Evolutionary conservation across 768 basidiomycete species (phyloP), one percentile per base, ranked within the genome.

Genomic region (Clavaria fumosa): DNA sequence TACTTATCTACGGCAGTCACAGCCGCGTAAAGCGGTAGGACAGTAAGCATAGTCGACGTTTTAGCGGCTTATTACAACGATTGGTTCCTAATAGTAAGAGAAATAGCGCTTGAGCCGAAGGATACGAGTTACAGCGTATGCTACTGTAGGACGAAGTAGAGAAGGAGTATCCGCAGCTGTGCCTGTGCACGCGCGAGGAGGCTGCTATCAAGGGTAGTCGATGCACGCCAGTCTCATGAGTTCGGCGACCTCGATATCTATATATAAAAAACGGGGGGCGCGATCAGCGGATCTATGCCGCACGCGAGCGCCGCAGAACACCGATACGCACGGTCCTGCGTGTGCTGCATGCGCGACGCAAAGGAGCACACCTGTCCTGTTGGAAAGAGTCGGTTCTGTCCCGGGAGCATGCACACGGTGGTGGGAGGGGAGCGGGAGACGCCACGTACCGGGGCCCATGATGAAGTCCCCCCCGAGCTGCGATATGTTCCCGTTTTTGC

Each of bases 391-490:
- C 19, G 5, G 21, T 30, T 27, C 24, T 32, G 2, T 11, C 20
- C n/a, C 5, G 18, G 22, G 3, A 4, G 2, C 4, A 22, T 4
- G 21, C 15, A 7, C 15, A n/a, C n/a, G n/a, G n/a, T n/a, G n/a
- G n/a, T n/a, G n/a, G n/a, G n/a, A n/a, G n/a, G n/a, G n/a, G 17
- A 37, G 21, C 35, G 27, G 24, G n/a, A 0, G 9, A 10, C 7
- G n/a, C n/a, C 22, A 45, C 57, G 22, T 44, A 72, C 72, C 72
- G 14, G 72, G 70, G 15, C 70, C 70, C 34, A 78, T 57, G 9
- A 79, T 51, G 37, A 76, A 77, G 18, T 79, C 75, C 2, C 73
- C 75, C 4, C 75, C 75, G 0, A 75, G 53, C 48, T 79, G 75
- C 0, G 65, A 61, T n/a, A 70, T 46, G 35, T 75, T 71, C 0